Base-by-base conservation (phyloP, 768 basidiomycete genomes). In the Rhodotorula toruloides region DNA sequence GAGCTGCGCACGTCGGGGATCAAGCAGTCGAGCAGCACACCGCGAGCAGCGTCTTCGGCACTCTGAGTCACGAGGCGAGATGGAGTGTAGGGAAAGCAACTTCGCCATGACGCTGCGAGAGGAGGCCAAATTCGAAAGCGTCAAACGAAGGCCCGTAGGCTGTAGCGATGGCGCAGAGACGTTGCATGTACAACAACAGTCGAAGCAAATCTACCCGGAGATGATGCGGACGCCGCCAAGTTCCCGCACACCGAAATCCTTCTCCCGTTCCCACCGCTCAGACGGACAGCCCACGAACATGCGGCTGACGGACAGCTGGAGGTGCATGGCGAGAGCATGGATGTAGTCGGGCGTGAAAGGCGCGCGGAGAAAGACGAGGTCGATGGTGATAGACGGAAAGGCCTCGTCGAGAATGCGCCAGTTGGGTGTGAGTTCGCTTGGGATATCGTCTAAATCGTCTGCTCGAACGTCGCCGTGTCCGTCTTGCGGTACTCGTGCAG, bases 351-450 rank as follows among this genome's bases (percentile, higher is more conserved):
- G 63, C 12, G 63, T 46, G 40, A 66, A 66, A 7, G 52, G 52
- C 36, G 58, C 58, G 43, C 54, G 52, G 31, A 66, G 37, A 39
- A 66, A 55, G 46, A 66, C 4, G 22, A 66, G 54, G 64, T 66
- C 64, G n/a, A 66, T 31, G 13, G 58, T 60, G 58, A 66, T 60
- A 6, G 64, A 55, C 12, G 86, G 85, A 66, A 86, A 87, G 1
- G 82, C 84, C 76, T 86, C 84, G 63, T 86, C 84, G 37, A 85
- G 74, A 57, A 84, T 82, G 74, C 84, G 86, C 39, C 82, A 80
- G 72, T 88, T 89, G 9, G 86, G 85, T 74, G 86, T 87, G 71
- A 89, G 76, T 72, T 89, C 88, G 0, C 85, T 85, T 1, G 87
- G 87, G 32, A 85, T 79, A 1, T 80, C 81, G 21, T 77, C 76